Base-by-base conservation (phyloP, 2,329 filamentous ascomycete species). In the Dothistroma septosporum region DNA sequence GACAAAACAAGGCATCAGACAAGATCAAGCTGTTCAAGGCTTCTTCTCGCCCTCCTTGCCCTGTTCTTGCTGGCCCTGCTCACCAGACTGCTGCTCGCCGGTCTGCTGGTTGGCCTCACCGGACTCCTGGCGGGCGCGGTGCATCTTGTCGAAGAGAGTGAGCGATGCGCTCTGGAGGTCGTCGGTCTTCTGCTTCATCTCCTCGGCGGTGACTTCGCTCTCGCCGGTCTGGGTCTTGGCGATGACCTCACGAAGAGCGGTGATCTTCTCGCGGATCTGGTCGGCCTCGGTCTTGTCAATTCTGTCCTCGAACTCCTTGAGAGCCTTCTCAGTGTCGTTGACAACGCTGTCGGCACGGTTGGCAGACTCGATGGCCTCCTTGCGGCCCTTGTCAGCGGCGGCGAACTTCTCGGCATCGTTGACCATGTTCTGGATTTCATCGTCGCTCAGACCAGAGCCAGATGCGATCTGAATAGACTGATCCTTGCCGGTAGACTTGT, bases 91-190 rank as follows among this genome's bases (percentile, higher is more conserved):
- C 75, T 81, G 78, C 72, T 80, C 76, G 72, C 77, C 69, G 71
- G 78, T 71, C 73, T 84, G 79, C 75, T 85, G 78, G 73, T 81
- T 77, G 70, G 82, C 72, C 61, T 64, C 61, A 12, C 58, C 44
- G 14, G 61, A 41, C 65, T 75, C 82, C 70, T 80, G 77, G 72
- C 91, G 88, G 70, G 93, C 91, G 85, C 96, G 95, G 90, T 99
- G 93, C 91, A 99, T 96, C 89, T 97, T 97, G 83, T 97, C 94
- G 79, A 99, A 97, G 74, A 97, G 87, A 81, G 90, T 96, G 80
- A 99, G 83, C 79, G 89, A 93, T 70, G 93, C 91, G 77, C 89
- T 90, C 83, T 97, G 94, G 75, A 99, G 90, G 80, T 97, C 93
- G 69, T 97, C 94, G 73, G 91, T 95, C 91, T 97, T 97, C 82